phyloP scores from a whole-genome alignment of 129 eudicot species.

The Gnaphalium uliginosum region DNA sequence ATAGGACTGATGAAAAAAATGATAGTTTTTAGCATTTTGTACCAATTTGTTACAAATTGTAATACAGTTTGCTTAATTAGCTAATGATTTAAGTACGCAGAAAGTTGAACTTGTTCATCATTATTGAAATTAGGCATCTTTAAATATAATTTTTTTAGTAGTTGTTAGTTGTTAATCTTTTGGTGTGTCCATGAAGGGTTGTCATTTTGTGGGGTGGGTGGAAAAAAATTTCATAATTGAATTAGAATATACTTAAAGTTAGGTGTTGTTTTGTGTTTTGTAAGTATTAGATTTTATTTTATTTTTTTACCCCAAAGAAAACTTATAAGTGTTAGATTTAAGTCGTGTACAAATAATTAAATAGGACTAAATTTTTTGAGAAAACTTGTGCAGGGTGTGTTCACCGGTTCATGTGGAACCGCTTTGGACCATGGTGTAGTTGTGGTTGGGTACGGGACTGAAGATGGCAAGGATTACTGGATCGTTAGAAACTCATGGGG shows the following conservation, averaged over 20 bases:
- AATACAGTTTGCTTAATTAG: too few species aligned
- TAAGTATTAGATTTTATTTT: too few species aligned
- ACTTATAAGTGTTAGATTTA: not conserved
- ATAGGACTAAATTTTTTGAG: not conserved
- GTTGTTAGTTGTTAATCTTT: not conserved
- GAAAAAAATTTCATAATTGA: not conserved
- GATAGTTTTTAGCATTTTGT: not conserved
- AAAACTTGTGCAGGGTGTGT: slow-evolving; percentile 39
- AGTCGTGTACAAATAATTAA: too few species aligned
- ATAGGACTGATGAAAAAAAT: not conserved
- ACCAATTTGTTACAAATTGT: not conserved
- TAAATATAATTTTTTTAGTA: too few species aligned
- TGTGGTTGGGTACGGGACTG: slow-evolving; percentile 58
- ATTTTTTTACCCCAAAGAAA: too few species aligned
- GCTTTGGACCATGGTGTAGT: slow-evolving; percentile 54
- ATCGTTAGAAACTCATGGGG: slow-evolving; percentile 67
- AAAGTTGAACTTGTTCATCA: not conserved
- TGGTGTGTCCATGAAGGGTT: not conserved
- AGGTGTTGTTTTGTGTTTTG: not conserved
- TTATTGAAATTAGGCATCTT: not conserved
- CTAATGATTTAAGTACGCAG: not conserved
- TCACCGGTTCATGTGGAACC: slow-evolving; percentile 53
- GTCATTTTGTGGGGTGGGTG: not conserved
- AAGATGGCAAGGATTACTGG: slow-evolving; percentile 57
- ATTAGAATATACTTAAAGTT: not conserved